Conservation (phyloP, 106 monocot genomes). For the Ottelia alismoides region DNA sequence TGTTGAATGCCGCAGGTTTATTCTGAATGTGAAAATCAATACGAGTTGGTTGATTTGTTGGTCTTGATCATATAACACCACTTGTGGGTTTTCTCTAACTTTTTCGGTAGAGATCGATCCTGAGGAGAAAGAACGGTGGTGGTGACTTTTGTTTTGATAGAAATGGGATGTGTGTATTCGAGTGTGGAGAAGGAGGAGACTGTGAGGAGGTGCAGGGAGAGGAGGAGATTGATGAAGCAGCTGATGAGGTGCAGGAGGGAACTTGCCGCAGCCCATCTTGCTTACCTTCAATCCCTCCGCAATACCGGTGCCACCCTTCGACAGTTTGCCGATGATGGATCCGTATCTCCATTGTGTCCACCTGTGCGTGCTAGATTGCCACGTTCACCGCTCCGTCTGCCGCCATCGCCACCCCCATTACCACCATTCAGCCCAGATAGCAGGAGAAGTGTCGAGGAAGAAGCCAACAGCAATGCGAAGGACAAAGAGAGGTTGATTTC, state of each 20-base stretch:
- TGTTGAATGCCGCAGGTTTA: no score
- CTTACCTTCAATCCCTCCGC: slow-evolving; percentile 57
- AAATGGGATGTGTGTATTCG: slow-evolving; percentile 68
- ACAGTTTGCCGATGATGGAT: slow-evolving; percentile 58
- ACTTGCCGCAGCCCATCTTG: slow-evolving; percentile 43
- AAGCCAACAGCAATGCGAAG: no score
- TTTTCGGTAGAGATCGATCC: no score
- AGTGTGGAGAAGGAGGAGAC: slow-evolving; percentile 62
- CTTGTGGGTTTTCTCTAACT: no score
- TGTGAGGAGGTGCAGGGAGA: slow-evolving; percentile 55
- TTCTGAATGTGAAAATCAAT: no score
- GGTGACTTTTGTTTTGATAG: background rate
- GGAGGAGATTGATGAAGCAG: slow-evolving; percentile 59
- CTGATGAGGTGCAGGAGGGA: slow-evolving; percentile 38
- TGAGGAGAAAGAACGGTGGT: no score
- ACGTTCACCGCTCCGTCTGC: slow-evolving; percentile 27
- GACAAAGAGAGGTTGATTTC: no score
- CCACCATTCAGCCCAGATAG: slow-evolving; percentile 18
- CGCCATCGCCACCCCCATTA: slow-evolving; percentile 26
- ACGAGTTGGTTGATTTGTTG: no score
- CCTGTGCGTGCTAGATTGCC: slow-evolving; percentile 10
- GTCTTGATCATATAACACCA: no score
- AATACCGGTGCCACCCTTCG: slow-evolving; percentile 79
- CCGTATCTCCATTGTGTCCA: slow-evolving; percentile 8
- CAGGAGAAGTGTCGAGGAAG: slow-evolving; percentile 6